Evolutionary conservation across 2,329 filamentous ascomycete species (phyloP).

Genomic region (Monosporascus sp.): DNA sequence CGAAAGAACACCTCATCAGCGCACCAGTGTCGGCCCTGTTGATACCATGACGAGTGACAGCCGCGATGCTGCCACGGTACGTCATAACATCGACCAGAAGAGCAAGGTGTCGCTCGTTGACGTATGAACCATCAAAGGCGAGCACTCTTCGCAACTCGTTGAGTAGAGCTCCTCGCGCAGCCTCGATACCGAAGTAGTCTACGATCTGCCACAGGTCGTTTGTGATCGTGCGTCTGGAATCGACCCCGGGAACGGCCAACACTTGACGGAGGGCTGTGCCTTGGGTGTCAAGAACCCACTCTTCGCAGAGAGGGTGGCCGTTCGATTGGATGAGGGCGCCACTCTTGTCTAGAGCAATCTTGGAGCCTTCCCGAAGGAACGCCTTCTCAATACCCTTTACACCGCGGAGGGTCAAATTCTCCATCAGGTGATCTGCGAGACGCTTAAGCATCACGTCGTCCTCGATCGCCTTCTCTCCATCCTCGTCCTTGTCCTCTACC

Average conservation of each 20-base stretch:
- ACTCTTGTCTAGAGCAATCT: constrained; percentile 60
- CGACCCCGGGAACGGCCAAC: constrained; percentile 80
- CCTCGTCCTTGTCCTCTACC: constrained; percentile 66
- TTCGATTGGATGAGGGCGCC: constrained; percentile 72
- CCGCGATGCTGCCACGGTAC: constrained; percentile 86
- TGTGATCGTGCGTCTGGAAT: constrained; percentile 79
- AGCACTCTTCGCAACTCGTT: constrained; percentile 87
- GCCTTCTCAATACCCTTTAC: constrained; percentile 84
- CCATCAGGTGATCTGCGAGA: constrained; percentile 84
- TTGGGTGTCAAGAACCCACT: constrained; percentile 95
- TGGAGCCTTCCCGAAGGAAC: constrained; percentile 80
- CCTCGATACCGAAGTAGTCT: constrained; percentile 94
- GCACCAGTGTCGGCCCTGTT: constrained; percentile 97
- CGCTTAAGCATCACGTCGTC: constrained; percentile 92
- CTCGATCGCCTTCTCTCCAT: constrained; percentile 56
- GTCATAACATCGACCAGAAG: constrained; percentile 98
- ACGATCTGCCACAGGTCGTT: constrained; percentile 96
- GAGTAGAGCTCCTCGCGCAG: constrained; percentile 78
- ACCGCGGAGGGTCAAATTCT: constrained; percentile 86
- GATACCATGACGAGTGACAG: constrained; percentile 96
- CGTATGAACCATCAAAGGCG: constrained; percentile 98
- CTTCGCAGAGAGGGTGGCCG: constrained; percentile 69
- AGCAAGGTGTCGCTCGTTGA: constrained; percentile 96
- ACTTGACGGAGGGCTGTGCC: constrained; percentile 84
- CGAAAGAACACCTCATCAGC: constrained; percentile 98